These are phyloP conservation scores for Kluyveromyces marxianus DNA, from an alignment of 1,139 yeast species.

Conservation along the genomic window DNA sequence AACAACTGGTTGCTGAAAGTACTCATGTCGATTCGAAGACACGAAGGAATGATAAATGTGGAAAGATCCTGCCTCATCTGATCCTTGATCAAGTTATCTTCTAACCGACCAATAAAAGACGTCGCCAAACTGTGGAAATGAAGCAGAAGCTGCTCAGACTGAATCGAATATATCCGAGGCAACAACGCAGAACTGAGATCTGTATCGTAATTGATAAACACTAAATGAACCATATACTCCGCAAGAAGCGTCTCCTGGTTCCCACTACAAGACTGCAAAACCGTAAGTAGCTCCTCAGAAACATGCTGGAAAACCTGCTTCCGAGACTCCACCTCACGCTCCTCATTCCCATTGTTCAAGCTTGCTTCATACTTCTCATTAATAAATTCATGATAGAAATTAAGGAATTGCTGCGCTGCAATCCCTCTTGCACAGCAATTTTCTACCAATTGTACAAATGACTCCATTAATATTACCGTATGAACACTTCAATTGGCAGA, in stretches of 20 bases:
- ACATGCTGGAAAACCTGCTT: conserved; percentile 14
- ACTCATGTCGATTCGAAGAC: conserved; percentile 14
- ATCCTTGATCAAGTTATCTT: conserved; percentile 25
- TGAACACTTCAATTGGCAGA: no score
- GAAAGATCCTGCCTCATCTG: conserved; percentile 23
- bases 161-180: conserved; percentile 19
- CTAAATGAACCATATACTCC: conserved; percentile 25
- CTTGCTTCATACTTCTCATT: conserved; percentile 23
- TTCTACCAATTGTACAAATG: conserved; percentile 19
- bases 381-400: conserved; percentile 28
- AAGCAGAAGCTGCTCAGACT: conserved; percentile 14
- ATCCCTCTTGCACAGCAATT: conserved; percentile 26
- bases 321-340: conserved; percentile 9
- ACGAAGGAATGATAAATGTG: conserved; percentile 19
- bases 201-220: conserved; percentile 27
- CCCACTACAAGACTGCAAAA: conserved; percentile 15
- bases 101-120: conserved; percentile 19
- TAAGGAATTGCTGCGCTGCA: conserved; percentile 24
- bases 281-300: conserved; percentile 18
- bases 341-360: conserved; percentile 17
- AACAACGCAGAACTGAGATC: conserved; percentile 20
- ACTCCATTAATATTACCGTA: conserved; percentile 13
- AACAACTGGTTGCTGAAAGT: conserved; percentile 16
- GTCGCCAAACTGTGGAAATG: conserved; percentile 26
- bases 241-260: conserved; percentile 20